Percentiles rank a stretch among this genome's conserved stretches.
Evolutionary conservation across 1,284 basidiomycete genomes (phyloP).

Genomic region (Malassezia psittaci): DNA sequence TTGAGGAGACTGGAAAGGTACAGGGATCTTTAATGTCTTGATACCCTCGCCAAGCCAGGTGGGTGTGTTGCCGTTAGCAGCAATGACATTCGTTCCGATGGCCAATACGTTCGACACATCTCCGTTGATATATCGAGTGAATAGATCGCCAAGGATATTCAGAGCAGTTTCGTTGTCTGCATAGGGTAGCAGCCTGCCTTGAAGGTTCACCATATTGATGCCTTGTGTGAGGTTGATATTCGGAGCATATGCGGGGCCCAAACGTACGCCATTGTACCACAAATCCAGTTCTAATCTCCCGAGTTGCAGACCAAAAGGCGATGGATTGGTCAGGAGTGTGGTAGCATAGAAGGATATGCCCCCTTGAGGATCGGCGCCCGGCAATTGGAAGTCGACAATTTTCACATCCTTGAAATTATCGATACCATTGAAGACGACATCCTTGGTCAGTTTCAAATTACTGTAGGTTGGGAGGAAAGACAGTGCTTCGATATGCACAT

Average conservation of each 20-base stretch:
- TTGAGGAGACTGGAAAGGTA: constrained; percentile 56
- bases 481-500: constrained; percentile 59
- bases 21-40: constrained; percentile 55
- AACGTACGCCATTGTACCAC: constrained; percentile 56
- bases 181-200: constrained; percentile 58
- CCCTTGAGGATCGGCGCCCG: constrained; percentile 59
- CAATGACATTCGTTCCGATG: constrained; percentile 54
- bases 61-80: constrained; percentile 52
- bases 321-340: constrained; percentile 59
- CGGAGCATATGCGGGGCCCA: constrained; percentile 55
- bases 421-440: constrained; percentile 54
- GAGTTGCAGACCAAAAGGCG: constrained; percentile 63
- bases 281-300: constrained; percentile 62
- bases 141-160: constrained; percentile 56
- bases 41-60: constrained; percentile 63
- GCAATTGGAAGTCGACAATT: constrained; percentile 61
- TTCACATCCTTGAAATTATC: constrained; percentile 59
- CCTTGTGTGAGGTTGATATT: constrained; percentile 49
- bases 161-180: constrained; percentile 53
- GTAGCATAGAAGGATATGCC: constrained; percentile 61
- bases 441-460: constrained; percentile 29
- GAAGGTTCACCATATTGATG: constrained; percentile 57
- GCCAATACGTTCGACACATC: constrained; percentile 58
- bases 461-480: constrained; percentile 46
- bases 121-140: constrained; percentile 65